A percentile compares a stretch with the other conserved stretches of the same genome.
Conservation (phyloP, 768 basidiomycete genomes). For the Boletus sp. region DNA sequence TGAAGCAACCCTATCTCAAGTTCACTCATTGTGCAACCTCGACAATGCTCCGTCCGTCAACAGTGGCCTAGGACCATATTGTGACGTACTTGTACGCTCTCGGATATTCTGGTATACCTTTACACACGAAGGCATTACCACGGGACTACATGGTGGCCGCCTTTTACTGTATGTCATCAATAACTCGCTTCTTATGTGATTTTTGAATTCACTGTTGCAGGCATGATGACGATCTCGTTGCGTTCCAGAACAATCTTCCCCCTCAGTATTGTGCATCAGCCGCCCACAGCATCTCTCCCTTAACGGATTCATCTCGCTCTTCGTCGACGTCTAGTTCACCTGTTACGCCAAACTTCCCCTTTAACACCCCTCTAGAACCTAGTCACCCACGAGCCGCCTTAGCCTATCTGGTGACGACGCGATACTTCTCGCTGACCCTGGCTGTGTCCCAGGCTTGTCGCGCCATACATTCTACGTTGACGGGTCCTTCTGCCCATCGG, state of each 20-base stretch:
- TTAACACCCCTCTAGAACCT: conserved; percentile 22
- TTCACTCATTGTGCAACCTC: conserved; percentile 68
- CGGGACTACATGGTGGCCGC: conserved; percentile 81
- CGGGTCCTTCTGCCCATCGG: conserved; percentile 72
- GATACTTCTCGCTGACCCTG: conserved; percentile 67
- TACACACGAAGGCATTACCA: conserved; percentile 80
- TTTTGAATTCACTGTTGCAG: conserved; percentile 36
- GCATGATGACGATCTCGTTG: conserved; percentile 69
- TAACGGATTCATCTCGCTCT: conserved; percentile 34
- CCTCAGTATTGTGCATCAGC: conserved; percentile 34
- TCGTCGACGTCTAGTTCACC: conserved; percentile 30
- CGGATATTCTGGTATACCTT: conserved; percentile 90
- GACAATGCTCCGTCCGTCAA: conserved; percentile 44
- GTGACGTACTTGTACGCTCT: conserved; percentile 62
- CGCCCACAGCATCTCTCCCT: conserved; percentile 31
- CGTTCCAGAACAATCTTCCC: conserved; percentile 67
- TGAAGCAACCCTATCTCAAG: conserved; percentile 80
- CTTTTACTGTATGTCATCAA: conserved; percentile 62
- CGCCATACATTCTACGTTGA: conserved; percentile 72
- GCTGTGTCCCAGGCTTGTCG: conserved; percentile 76
- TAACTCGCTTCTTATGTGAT: not conserved
- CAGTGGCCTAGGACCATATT: conserved; percentile 51
- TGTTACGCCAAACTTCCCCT: conserved; percentile 21
- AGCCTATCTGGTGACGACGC: conserved; percentile 52
- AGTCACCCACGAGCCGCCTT: conserved; percentile 37